Percentiles rank a stretch among this genome's conserved stretches.
Conservation (phyloP, 352 stramenopile genomes). For the Phytopythium aichiense region DNA sequence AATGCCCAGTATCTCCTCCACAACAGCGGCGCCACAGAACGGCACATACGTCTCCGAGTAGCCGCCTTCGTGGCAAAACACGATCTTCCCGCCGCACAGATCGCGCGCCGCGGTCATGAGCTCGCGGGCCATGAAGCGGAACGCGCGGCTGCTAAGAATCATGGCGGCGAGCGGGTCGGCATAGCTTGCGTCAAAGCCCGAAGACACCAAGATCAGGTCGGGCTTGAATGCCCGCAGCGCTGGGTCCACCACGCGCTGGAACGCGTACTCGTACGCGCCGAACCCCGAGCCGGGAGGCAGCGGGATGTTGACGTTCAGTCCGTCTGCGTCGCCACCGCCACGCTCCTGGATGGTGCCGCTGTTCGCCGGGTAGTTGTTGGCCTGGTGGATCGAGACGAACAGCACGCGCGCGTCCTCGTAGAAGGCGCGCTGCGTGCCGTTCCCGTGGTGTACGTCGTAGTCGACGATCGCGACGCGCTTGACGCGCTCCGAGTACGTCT, state of each 20-base stretch:
- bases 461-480: slow-evolving; percentile 93
- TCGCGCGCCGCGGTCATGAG: slow-evolving; percentile 40
- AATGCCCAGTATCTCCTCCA: slow-evolving; percentile 64
- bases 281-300: slow-evolving; percentile 72
- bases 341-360: slow-evolving; percentile 41
- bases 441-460: slow-evolving; percentile 96
- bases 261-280: slow-evolving; percentile 69
- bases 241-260: slow-evolving; percentile 63
- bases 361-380: slow-evolving; percentile 76
- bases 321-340: slow-evolving; percentile 30
- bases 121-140: slow-evolving; percentile 57
- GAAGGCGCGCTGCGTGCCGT: slow-evolving; percentile 93
- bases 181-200: slow-evolving; percentile 77
- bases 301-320: slow-evolving; percentile 83
- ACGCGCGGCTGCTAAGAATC: slow-evolving; percentile 77
- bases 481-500: slow-evolving; percentile 61
- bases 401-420: slow-evolving; percentile 69
- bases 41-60: slow-evolving; percentile 90
- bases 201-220: slow-evolving; percentile 76
- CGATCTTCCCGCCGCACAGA: slow-evolving; percentile 49
- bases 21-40: slow-evolving; percentile 82
- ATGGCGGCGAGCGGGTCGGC: slow-evolving; percentile 79
- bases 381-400: slow-evolving; percentile 78
- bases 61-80: slow-evolving; percentile 77
- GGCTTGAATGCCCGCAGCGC: slow-evolving; percentile 65